These are phyloP conservation scores for Phytophthora hibernalis DNA, from an alignment of 352 stramenopile genomes.

Conservation along the genomic window DNA sequence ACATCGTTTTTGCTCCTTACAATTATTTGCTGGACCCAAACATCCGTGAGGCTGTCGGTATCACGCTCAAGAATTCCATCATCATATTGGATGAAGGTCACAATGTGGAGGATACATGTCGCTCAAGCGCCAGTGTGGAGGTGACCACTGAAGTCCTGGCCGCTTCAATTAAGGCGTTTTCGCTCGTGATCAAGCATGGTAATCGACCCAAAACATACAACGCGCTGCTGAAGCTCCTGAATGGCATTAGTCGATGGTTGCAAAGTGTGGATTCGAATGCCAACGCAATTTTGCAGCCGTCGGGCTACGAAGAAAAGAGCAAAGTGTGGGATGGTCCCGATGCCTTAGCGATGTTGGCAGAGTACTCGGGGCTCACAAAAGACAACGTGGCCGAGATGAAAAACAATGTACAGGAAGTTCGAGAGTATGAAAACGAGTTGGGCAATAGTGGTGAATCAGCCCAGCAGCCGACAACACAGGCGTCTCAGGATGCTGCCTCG, in stretches of 20 bases:
- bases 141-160: constrained; percentile 60
- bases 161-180: constrained; percentile 68
- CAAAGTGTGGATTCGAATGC: constrained; percentile 52
- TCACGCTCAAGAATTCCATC: constrained; percentile 79
- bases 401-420: constrained; percentile 51
- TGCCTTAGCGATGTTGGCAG: constrained; percentile 73
- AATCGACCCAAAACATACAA: constrained; percentile 62
- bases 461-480: constrained; percentile 28
- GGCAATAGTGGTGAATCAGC: constrained; percentile 35
- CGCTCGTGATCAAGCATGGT: constrained; percentile 70
- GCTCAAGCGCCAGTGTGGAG: constrained; percentile 79
- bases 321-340: constrained; percentile 72
- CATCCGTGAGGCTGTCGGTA: constrained; percentile 73
- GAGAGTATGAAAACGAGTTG: constrained; percentile 67
- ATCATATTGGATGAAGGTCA: constrained; percentile 89
- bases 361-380: constrained; percentile 63
- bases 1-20: constrained; percentile 91
- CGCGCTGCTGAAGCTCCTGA: constrained; percentile 67
- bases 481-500: constrained; percentile 30
- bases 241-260: constrained; percentile 70
- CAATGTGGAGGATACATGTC: constrained; percentile 90
- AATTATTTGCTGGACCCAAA: constrained; percentile 87
- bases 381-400: constrained; percentile 56
- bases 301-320: constrained; percentile 77
- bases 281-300: constrained; percentile 52